Base-by-base conservation (phyloP, 805 yeast genomes). In the Pichia californica region DNA sequence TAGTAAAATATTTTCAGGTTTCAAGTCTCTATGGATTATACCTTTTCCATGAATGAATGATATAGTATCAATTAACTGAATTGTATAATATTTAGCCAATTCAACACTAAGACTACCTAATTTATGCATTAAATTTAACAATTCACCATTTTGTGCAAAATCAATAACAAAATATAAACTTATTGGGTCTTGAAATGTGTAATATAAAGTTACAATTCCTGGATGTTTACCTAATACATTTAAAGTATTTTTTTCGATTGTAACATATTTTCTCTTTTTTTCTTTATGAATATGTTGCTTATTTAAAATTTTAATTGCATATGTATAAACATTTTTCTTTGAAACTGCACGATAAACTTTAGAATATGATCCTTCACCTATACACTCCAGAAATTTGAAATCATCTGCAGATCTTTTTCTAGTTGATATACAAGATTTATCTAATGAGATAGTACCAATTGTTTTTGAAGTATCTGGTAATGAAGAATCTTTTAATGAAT, bases 341-440 rank as follows among this genome's bases (percentile, higher is more conserved):
- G 91, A 96, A 5, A 83, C 69, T 0, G 96, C 99, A 45, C 85
- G 83, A 54, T 78, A 86, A 9, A 91, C 99, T 6, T 94, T 87
- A 10, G 98, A 89, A 59, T 91, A 93, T 7, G 97, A 88, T 1
- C 99, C 99, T 59, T 88, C 96, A 5, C 99, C 99, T 20, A 93
- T 75, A 35, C 83, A 79, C 15, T 86, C 79, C 9, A 95, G 94
- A 59, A 93, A 88, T 49, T 80, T 83, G 62, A 89, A 93, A 59
- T 93, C 99, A 51, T 81, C 78, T 11, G 88, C 94, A 18, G 83
- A 66, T 52, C 75, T 65, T 54, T 70, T 74, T 46, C 68, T 58
- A 3, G 47, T 35, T 26, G 10, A 10, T 13, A 19, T 13, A 15
- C 25, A 23, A 3, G 6, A 7, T 23, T 23, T 23, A 7, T 23